Evolutionary conservation across 106 monocot genomes (phyloP), one percentile per base, ranked within the genome.

Genomic region (Alisma plantagoaquatica): DNA sequence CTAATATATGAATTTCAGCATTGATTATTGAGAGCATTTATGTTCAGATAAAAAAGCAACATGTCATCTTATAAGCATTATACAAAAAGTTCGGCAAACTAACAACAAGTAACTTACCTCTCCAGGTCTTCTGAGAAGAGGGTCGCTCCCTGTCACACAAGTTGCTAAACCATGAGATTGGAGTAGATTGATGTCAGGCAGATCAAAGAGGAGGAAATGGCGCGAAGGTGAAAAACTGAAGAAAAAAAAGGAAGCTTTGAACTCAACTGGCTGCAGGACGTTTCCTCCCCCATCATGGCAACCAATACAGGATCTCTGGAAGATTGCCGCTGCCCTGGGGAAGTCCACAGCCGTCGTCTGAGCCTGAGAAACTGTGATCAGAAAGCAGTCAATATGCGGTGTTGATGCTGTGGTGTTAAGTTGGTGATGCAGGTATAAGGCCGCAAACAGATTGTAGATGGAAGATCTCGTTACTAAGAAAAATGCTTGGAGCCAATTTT

Each of bases 131-230:
- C 78, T 24, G 33, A 59, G 69, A 88, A 96, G 28, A 96, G 77
- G 60, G 94, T 88, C 21, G 94, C 87, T 22, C 87, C 93, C 93
- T 93, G 56, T n/a, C n/a, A n/a, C n/a, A n/a, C n/a, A n/a, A n/a
- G n/a, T n/a, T n/a, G n/a, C n/a, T n/a, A n/a, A n/a, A 27, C 29
- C 21, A 25, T 38, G 7, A 47, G 4, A 6, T 4, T 41, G 42
- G 1, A 58, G 18, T 1, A 29, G 46, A 23, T 10, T 52, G 22
- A 50, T 9, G 18, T 17, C 21, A 12, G n/a, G n/a, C n/a, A 43
- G 6, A 35, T 8, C n/a, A 29, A 16, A 31, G 46, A 23, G 29
- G 33, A 49, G 6, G 29, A 15, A 60, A 57, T 41, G 20, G 43
- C 17, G 11, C 2, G 1, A n/a, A n/a, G n/a, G n/a, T n/a, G n/a